Base-by-base conservation (phyloP, 1,139 yeast species). In the Yamadazyma aaseri region DNA sequence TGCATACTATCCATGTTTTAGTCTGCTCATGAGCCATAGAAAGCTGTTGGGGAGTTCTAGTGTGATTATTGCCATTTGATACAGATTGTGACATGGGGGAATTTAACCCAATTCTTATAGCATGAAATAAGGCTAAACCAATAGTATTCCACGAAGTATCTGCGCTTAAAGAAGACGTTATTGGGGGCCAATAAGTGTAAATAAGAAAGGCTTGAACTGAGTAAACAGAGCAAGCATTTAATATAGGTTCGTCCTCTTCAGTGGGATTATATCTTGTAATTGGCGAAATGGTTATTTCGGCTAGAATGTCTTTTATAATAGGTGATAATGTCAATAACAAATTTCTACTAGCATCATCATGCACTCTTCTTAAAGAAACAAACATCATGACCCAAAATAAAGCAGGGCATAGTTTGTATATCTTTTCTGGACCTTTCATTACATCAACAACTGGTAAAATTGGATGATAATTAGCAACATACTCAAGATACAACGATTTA, bases 71-170 rank as follows among this genome's bases (percentile, higher is more conserved):
- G n/a, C 13, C 37, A 28, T 9, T 28, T 16, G 17, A 38, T 41
- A n/a, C 35, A 26, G 28, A 28, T 48, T 51, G 42, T 11, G 50
- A 44, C 9, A 51, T 51, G 59, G 43, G 81, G 62, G 55, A 79
- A 53, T 92, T 96, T 24, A 92, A 64, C 0, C 98, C 97, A 9
- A 90, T 85, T 38, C 97, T 67, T 21, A 90, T 83, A 0, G 97
- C 97, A 55, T 86, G 95, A 54, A 86, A 86, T 51, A 89, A 71
- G 2, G 97, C 97, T 29, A 86, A 81, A 0, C 97, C 97, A 11
- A 87, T 83, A 1, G 97, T 86, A 51, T 85, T 86, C 94, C 97
- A 92, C 3, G 96, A 84, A 4, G 96, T 84, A 53, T 92, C 97
- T 0, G 97, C 96, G 58, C 95, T 85, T 31, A 92, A 70, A 0